Base-by-base conservation (phyloP, 2,329 filamentous ascomycete genomes). In the Phoma herbarum region DNA sequence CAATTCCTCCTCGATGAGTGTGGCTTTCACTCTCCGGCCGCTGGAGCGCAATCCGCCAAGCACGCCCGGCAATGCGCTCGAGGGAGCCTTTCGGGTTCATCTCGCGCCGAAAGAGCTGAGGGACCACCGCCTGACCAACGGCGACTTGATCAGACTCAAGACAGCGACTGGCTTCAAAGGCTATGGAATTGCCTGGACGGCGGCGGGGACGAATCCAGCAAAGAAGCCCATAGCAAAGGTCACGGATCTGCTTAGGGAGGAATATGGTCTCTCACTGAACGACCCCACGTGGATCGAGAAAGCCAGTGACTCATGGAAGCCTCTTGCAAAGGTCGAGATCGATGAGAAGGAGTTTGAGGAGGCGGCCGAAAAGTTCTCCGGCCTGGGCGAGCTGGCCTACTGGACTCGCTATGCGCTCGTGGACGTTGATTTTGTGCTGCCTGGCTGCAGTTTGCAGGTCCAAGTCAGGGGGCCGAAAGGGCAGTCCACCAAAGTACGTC, bases 211-310 rank as follows among this genome's bases (percentile, higher is more conserved):
- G 2, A 79, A 79, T 28, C 62, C 72, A 20, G 73, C 72, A 20
- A 76, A 72, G 57, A 78, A 77, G 54, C 68, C 70, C 3, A 73
- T 78, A 45, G 75, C 73, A 23, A 93, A 81, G 86, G 91, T 80
- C 88, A 78, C 91, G 22, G 88, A 91, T 62, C 82, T 86, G 6
- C 86, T 96, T 52, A 89, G 91, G 62, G 88, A 90, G 33, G 84
- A 86, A 7, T 90, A 90, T 65, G 86, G 86, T 1, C 85, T 96
- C 66, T 89, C 89, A 60, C 81, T 95, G 4, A 16, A 72, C 16
- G 74, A 76, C 25, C 63, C 64, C 8, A 81, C 96, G 46, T 82
- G 83, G 8, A 84, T 93, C 23, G 80, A 83, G 2, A 83, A 78
- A 61, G 82, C 84, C 10, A 82, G 58, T 50, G 65, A 71, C 47